Conservation (phyloP, 2,329 filamentous ascomycete species). For the Lachnellula cervina region DNA sequence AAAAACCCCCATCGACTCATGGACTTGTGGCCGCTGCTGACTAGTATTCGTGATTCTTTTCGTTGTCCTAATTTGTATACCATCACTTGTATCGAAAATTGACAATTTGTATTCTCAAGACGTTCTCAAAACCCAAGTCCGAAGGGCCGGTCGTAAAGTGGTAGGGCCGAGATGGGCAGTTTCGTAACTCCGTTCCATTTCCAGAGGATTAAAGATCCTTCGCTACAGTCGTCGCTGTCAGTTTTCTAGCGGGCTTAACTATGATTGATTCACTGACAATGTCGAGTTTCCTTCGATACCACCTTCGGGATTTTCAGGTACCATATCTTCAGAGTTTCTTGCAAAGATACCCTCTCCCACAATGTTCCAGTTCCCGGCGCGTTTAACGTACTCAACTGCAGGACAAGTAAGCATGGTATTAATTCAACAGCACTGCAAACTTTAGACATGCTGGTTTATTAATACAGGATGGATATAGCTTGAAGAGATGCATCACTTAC, state of each 20-base stretch:
- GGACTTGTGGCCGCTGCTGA: too few relatives aligned
- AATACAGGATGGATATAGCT: not conserved
- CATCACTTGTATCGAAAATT: too few relatives aligned
- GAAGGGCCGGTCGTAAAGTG: slow-evolving; percentile 15
- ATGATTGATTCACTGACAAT: slow-evolving; percentile 26
- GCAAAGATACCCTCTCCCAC: slow-evolving; percentile 44
- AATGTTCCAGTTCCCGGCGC: slow-evolving; percentile 40
- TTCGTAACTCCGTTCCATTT: slow-evolving; percentile 25
- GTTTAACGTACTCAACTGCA: slow-evolving; percentile 36
- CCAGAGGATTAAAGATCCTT: slow-evolving; percentile 23
- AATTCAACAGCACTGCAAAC: not conserved
- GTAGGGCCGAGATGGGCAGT: slow-evolving; percentile 23
- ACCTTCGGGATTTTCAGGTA: slow-evolving; percentile 3
- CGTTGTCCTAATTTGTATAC: too few relatives aligned
- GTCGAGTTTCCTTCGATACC: slow-evolving; percentile 10
- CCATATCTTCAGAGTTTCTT: slow-evolving; percentile 18
- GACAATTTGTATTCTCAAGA: not conserved
- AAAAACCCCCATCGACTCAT: too few relatives aligned
- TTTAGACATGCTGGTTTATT: not conserved
- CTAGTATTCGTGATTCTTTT: too few relatives aligned
- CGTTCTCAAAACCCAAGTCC: not conserved
- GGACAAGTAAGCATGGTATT: not conserved
- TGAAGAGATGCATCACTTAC: slow-evolving; percentile 1
- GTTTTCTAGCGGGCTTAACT: not conserved
- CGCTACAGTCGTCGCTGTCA: slow-evolving; percentile 17